phyloP scores from a whole-genome alignment of 2,329 filamentous ascomycete species.

The Cordyceps sp. region DNA sequence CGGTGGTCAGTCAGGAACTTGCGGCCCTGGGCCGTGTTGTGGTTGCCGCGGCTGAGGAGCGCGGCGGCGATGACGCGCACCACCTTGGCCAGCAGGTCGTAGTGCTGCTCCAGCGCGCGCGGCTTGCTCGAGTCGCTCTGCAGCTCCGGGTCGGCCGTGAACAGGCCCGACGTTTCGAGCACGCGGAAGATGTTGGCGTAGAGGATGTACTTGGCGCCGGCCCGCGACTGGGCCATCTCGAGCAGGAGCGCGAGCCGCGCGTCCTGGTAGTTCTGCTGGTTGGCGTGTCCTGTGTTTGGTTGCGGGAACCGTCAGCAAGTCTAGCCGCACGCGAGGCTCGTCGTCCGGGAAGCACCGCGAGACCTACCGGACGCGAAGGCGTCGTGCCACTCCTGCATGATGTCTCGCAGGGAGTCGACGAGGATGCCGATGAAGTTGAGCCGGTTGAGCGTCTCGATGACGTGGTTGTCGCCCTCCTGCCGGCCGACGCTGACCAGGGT shows the following conservation, averaged over 20 bases:
- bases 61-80: conserved; percentile 70
- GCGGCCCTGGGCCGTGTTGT: conserved; percentile 67
- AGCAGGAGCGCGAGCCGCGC: conserved; percentile 71
- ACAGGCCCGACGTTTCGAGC: conserved; percentile 68
- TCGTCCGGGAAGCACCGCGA: neutral
- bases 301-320: no score
- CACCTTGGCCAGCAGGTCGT: conserved; percentile 64
- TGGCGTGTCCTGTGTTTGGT: conserved; percentile 17
- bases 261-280: conserved; percentile 37
- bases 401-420: conserved; percentile 68
- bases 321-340: neutral
- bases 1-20: conserved; percentile 71
- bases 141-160: conserved; percentile 80
- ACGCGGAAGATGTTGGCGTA: conserved; percentile 77
- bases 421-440: conserved; percentile 86
- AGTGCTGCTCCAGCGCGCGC: conserved; percentile 63
- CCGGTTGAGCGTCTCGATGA: conserved; percentile 65
- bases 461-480: conserved; percentile 52
- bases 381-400: conserved; percentile 56
- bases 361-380: conserved; percentile 35
- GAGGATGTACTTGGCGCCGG: conserved; percentile 75
- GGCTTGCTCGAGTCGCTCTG: conserved; percentile 60
- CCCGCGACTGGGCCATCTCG: conserved; percentile 65
- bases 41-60: conserved; percentile 63
- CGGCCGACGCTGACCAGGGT: conserved; percentile 59